Evolutionary conservation across 176 grass and related monocot genomes (phyloP).

Genomic region (Phoenix roebelenii): DNA sequence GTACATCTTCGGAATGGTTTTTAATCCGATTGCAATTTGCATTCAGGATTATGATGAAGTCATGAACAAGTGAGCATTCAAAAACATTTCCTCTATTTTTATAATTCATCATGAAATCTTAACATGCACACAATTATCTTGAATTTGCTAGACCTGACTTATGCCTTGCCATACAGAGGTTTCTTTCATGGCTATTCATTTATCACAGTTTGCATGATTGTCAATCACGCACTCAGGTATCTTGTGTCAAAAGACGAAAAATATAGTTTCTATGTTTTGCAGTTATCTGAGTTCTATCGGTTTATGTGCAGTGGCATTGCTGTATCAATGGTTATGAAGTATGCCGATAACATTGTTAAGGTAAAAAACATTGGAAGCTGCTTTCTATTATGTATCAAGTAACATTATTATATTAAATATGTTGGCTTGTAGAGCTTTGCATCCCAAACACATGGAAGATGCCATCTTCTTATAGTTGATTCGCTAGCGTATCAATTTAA

Average conservation of each 20-base stretch:
- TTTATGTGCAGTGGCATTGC: conserved; percentile 62
- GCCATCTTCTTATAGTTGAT: no score
- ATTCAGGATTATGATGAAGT: conserved; percentile 74
- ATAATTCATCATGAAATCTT: conserved; percentile 3
- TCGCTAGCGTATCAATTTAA: no score
- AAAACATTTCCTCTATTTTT: neutral
- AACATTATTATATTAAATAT: no score
- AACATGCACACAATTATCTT: conserved; percentile 5
- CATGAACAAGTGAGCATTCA: conserved; percentile 53
- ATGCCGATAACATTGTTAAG: conserved; percentile 77
- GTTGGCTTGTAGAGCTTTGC: no score
- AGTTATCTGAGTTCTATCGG: conserved; percentile 5
- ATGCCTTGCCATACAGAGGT: conserved; percentile 48
- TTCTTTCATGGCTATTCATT: conserved; percentile 93
- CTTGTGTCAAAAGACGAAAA: neutral
- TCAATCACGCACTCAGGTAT: conserved; percentile 91
- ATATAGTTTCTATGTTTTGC: neutral
- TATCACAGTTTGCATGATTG: conserved; percentile 79
- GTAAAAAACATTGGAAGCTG: conserved; percentile 15
- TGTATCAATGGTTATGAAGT: conserved; percentile 85
- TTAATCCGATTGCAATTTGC: conserved; percentile 84
- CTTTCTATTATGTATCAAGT: neutral
- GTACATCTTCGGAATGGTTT: conserved; percentile 82
- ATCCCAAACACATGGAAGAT: no score
- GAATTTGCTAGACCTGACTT: neutral